Base-by-base conservation (phyloP, 768 basidiomycete genomes). In the Tricholoma sp. region DNA sequence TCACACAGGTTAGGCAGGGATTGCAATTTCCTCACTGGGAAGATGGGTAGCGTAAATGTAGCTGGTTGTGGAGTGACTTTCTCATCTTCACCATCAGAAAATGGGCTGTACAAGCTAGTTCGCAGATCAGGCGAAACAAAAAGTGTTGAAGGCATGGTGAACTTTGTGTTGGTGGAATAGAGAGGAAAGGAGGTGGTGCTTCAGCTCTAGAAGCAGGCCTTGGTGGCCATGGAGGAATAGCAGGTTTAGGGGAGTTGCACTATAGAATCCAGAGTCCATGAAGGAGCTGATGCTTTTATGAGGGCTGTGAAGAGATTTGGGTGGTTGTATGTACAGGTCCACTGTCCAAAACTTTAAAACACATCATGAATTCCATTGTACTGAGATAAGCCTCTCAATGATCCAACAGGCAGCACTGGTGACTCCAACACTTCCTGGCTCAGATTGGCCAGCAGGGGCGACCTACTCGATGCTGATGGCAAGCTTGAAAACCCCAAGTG, bases 301-400 rank as follows among this genome's bases (percentile, higher is more conserved):
- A 7, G 47, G 47, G 5, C 24, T 49, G 16, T 49, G 47, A 11
- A 56, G 60, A 50, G 58, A 59, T 56, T 58, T 56, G 3, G 57
- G 51, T 4, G 54, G 51, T 37, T 45, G 57, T 7, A 64, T n/a
- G n/a, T n/a, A n/a, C 54, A 51, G 52, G 39, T 45, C 59, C 55
- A 51, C 62, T 56, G 55, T 52, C 16, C 29, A 29, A 54, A 8
- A 60, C 52, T 46, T 45, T 55, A 34, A 57, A 35, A 58, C 35
- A 32, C 39, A 37, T 49, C 29, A 37, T 1, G 41, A 43, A 24
- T 41, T 3, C 19, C 49, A n/a, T 31, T 41, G 41, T 56, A 56
- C 0, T 37, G 19, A 49, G 24, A n/a, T n/a, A 5, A 79, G 57
- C 63, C 74, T 56, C 77, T 74, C 57, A 80, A 67, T 1, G 79